These are phyloP conservation scores for Arctium lappa DNA, from an alignment of 129 eudicot species.

Conservation along the genomic window DNA sequence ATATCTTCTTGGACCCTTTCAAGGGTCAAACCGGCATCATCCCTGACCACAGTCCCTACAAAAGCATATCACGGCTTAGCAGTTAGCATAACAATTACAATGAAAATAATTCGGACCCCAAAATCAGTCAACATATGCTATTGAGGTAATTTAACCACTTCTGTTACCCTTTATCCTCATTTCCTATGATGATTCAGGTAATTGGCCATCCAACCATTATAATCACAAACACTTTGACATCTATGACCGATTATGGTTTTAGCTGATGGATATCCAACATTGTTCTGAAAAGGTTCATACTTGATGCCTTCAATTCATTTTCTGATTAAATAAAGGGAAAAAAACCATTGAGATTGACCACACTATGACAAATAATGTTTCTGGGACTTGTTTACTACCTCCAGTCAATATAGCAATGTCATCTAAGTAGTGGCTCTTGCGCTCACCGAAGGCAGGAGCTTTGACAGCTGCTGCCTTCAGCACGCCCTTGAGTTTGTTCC, in stretches of 20 bases:
- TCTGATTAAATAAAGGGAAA: neutral
- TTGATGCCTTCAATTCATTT: neutral
- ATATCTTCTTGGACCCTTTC: conserved; percentile 54
- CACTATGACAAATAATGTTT: neutral
- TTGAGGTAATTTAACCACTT: neutral
- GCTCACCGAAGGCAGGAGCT: conserved; percentile 89
- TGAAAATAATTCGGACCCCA: neutral
- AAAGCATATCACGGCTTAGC: neutral
- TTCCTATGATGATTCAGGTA: too few species aligned
- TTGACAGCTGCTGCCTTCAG: conserved; percentile 84
- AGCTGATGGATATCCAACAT: neutral
- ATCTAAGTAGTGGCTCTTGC: conserved; percentile 86
- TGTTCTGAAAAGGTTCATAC: too few species aligned
- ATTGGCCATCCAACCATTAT: too few species aligned
- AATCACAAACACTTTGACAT: too few species aligned
- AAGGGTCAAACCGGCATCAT: conserved; percentile 67
- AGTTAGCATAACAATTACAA: neutral
- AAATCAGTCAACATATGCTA: neutral
- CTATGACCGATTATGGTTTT: neutral
- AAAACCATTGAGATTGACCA: neutral
- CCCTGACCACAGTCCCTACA: conserved; percentile 81
- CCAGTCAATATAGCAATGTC: conserved; percentile 88
- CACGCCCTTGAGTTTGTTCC: conserved; percentile 74
- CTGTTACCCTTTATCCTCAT: too few species aligned
- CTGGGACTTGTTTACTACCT: conserved; percentile 42